These are phyloP conservation scores for Cladorrhinum sp. DNA, from an alignment of 2,329 filamentous ascomycete species.

Conservation along the genomic window DNA sequence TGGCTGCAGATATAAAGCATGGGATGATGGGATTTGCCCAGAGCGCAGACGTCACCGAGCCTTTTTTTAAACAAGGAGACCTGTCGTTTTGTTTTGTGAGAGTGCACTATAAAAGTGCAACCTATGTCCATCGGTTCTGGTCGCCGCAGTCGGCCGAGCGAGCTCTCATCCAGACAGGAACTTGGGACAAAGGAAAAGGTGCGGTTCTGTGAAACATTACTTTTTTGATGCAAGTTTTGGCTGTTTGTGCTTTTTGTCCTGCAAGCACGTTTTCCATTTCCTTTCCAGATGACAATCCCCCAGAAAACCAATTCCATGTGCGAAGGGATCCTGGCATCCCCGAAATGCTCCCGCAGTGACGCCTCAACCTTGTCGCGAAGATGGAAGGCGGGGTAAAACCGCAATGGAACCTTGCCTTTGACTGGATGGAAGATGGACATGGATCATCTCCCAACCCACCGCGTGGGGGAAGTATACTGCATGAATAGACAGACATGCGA, in stretches of 20 bases:
- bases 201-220: not conserved
- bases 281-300: not conserved
- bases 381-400: slow-evolving; percentile 4
- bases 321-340: slow-evolving; percentile 1
- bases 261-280: not conserved
- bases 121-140: not conserved
- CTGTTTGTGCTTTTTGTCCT: not conserved
- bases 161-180: not conserved
- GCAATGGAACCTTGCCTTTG: slow-evolving; percentile 8
- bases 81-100: not conserved
- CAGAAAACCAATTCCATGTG: not conserved
- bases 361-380: not conserved
- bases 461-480: slow-evolving; percentile 2
- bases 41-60: slow-evolving; percentile 10
- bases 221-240: not conserved
- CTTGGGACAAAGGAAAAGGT: not conserved
- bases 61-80: not conserved
- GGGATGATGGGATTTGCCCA: slow-evolving; percentile 16
- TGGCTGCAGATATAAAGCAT: slow-evolving; percentile 11
- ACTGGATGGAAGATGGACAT: not conserved
- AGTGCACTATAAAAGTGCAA: not conserved
- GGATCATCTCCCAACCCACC: not conserved
- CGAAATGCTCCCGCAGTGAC: slow-evolving; percentile 2
- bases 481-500: slow-evolving; percentile 4
- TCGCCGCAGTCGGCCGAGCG: not conserved